Evolutionary conservation across 2,329 filamentous ascomycete genomes (phyloP).

Genomic region (Fusarium globosum): DNA sequence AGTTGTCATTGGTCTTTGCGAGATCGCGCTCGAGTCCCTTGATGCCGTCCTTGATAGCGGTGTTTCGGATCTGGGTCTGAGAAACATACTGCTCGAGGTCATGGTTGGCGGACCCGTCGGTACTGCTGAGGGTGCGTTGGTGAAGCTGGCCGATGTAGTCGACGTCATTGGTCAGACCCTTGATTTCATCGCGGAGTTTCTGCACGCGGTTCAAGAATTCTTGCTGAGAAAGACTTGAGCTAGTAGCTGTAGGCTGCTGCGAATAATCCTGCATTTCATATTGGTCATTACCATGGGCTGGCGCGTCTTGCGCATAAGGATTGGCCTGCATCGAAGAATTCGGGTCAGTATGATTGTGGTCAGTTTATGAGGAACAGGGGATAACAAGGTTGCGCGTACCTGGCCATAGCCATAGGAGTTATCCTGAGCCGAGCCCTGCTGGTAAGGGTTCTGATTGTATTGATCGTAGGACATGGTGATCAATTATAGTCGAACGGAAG

Average conservation of each 20-base stretch:
- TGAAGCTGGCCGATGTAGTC: conserved; percentile 75
- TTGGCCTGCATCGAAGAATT: conserved; percentile 38
- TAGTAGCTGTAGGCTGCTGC: conserved; percentile 45
- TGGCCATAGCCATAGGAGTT: conserved; percentile 58
- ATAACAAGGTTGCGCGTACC: conserved; percentile 50
- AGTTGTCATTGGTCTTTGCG: conserved; percentile 68
- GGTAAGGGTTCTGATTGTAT: conserved; percentile 75
- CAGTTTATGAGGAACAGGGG: conserved; percentile 6
- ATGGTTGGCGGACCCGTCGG: conserved; percentile 65
- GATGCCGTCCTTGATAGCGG: conserved; percentile 82
- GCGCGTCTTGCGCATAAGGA: conserved; percentile 47
- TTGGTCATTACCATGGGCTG: conserved; percentile 51
- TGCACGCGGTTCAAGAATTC: conserved; percentile 77
- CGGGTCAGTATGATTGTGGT: conserved; percentile 29
- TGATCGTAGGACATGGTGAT: conserved; percentile 69
- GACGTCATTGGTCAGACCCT: conserved; percentile 73
- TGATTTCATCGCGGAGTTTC: conserved; percentile 74
- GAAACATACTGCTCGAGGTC: conserved; percentile 75
- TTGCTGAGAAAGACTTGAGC: conserved; percentile 63
- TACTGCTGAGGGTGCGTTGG: conserved; percentile 75
- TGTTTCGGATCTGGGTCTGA: conserved; percentile 78
- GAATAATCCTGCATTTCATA: conserved; percentile 68
- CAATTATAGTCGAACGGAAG: conserved; percentile 29
- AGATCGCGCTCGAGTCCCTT: conserved; percentile 79
- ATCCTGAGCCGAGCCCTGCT: conserved; percentile 62